Evolutionary conservation across 169 alveolate species (phyloP).

Genomic region (Condylostoma magnum): DNA sequence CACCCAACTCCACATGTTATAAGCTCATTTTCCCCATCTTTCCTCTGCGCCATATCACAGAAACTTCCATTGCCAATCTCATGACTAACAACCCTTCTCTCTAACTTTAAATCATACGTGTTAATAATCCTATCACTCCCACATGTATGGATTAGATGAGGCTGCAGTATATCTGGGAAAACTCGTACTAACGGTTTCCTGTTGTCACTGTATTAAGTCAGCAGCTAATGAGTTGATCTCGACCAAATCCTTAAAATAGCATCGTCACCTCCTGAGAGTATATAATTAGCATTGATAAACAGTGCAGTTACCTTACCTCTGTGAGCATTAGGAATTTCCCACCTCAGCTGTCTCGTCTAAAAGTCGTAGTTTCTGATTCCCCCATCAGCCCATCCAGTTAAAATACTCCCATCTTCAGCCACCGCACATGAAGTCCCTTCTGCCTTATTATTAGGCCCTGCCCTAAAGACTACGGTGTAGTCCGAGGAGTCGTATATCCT

Average conservation of each 20-base stretch:
- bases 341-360: conserved; percentile 28
- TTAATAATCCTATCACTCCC: conserved; percentile 67
- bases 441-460: conserved; percentile 35
- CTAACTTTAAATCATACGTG: conserved; percentile 76
- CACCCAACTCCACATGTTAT: conserved; percentile 76
- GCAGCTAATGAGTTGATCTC: conserved; percentile 64
- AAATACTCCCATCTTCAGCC: conserved; percentile 57
- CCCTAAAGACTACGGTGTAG: conserved; percentile 48
- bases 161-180: conserved; percentile 69
- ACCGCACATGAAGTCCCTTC: conserved; percentile 62
- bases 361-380: conserved; percentile 62
- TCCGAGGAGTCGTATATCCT: conserved; percentile 54
- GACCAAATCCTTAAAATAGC: conserved; percentile 85
- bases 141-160: conserved; percentile 74
- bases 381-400: conserved; percentile 78
- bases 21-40: conserved; percentile 75
- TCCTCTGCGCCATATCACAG: conserved; percentile 74
- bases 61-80: conserved; percentile 72
- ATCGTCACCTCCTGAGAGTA: conserved; percentile 84
- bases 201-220: conserved; percentile 72
- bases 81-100: conserved; percentile 71
- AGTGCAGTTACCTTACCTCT: conserved; percentile 76
- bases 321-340: conserved; percentile 81
- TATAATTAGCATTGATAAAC: conserved; percentile 67
- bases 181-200: conserved; percentile 67